Percentiles rank a stretch among this genome's conserved stretches.
Conservation (phyloP, 2,329 filamentous ascomycete genomes). For the Zarea fungicola region DNA sequence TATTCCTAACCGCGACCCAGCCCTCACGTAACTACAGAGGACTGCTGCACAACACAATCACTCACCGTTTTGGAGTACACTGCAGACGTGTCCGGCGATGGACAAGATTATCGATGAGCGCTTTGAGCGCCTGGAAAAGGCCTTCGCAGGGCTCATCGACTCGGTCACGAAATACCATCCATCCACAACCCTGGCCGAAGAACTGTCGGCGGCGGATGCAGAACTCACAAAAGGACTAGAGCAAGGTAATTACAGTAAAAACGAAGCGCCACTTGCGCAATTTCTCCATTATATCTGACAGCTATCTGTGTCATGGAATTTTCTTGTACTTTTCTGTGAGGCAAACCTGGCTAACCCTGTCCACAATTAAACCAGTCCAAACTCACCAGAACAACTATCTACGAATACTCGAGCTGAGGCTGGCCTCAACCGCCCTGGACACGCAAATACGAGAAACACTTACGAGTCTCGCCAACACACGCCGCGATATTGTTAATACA, state of each 20-base stretch:
- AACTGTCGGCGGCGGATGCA: conserved; percentile 65
- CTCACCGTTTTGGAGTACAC: not conserved
- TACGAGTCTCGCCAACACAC: conserved; percentile 62
- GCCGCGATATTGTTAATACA: conserved; percentile 65
- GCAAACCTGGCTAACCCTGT: too few relatives aligned
- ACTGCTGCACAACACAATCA: not conserved
- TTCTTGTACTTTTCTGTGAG: too few relatives aligned
- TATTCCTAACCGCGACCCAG: not conserved
- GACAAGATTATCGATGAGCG: conserved; percentile 56
- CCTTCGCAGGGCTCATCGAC: conserved; percentile 65
- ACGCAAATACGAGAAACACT: conserved; percentile 67
- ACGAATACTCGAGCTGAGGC: conserved; percentile 63
- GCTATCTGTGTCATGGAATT: too few relatives aligned
- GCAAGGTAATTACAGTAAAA: conserved; percentile 42
- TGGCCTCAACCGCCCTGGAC: conserved; percentile 61
- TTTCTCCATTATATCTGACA: too few relatives aligned
- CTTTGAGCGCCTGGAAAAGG: conserved; percentile 62
- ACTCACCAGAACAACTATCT: conserved; percentile 69
- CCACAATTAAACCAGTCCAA: conserved; percentile 51
- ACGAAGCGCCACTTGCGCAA: too few relatives aligned
- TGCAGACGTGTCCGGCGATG: conserved; percentile 37
- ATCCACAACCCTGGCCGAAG: conserved; percentile 58
- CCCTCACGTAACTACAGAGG: not conserved
- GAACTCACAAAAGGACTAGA: conserved; percentile 62
- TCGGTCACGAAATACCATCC: conserved; percentile 81